Evolutionary conservation across 257 asterid genomes (phyloP), one percentile per base, ranked within the genome.

Genomic region (Scutellaria barbata): DNA sequence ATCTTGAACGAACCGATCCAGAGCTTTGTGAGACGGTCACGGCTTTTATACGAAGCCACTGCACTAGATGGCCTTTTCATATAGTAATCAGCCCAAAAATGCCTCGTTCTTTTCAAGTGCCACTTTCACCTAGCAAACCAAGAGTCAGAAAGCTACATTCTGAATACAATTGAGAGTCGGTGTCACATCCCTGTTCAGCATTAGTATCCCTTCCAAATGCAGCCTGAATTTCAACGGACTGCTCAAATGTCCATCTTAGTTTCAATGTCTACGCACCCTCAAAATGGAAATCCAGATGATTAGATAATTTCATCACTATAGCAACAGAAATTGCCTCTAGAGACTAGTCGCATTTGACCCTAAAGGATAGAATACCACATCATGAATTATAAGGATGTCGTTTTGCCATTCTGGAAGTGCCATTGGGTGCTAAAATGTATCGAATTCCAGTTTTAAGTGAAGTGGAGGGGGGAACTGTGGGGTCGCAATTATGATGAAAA

Each of bases 71-170:
- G 57, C 30, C 1, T 22, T 17, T 30, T 30, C 35, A 30, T 52
- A 52, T 52, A 17, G 57, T 16, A 52, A 7, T 52, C 33, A 10
- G 5, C 57, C 57, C 30, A 16, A 7, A 10, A 20, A n/a, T 50
- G 35, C 35, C 55, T 50, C 10, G 33, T 17, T 17, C 20, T 16
- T 53, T 5, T 30, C 5, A 2, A 30, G 5, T 30, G 4, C 35
- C n/a, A 7, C 56, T 47, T 45, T 45, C 45, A 62, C n/a, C n/a
- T 40, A 37, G 53, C 39, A 62, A 62, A 20, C 5, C 14, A 62
- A 40, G 17, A 62, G 68, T 41, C 37, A 12, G 65, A 9, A 14
- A 61, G 67, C 67, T 8, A 61, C 42, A 14, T 17, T 18, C 35
- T 5, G 20, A 35, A 1, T 8, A 61, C 51, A 41, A 39, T 10